phyloP scores from a whole-genome alignment of 495 filamentous ascomycete species.

The Penicillium mononematosum region DNA sequence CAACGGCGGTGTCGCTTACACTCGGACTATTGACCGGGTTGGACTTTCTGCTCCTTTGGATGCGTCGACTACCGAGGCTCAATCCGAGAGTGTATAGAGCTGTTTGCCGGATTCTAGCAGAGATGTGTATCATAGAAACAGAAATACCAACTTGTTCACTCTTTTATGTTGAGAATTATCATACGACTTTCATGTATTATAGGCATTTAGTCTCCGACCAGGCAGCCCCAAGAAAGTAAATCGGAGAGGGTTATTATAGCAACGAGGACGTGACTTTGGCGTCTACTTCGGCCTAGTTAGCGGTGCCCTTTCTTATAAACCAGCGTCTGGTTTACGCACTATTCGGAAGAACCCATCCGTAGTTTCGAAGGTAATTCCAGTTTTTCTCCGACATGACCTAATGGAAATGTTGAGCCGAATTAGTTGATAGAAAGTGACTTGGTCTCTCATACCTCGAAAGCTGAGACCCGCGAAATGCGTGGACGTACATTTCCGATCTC shows the following conservation, averaged over 20 bases:
- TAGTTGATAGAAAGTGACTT: background rate
- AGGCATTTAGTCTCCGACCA: background rate
- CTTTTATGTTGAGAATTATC: background rate
- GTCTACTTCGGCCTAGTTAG: background rate
- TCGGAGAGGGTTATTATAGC: background rate
- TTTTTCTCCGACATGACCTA: background rate
- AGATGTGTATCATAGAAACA: background rate
- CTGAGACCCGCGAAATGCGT: background rate
- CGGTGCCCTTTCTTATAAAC: background rate
- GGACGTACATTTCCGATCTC: conserved; percentile 3
- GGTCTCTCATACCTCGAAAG: background rate
- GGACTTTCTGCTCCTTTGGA: conserved; percentile 33
- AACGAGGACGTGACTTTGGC: background rate
- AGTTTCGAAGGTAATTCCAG: background rate
- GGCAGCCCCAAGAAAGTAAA: background rate
- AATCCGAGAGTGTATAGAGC: background rate
- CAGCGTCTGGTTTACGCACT: background rate
- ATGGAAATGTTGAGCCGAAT: background rate
- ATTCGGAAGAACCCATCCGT: background rate
- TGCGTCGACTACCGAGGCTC: background rate
- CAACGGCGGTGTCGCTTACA: conserved; percentile 35
- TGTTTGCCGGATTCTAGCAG: background rate
- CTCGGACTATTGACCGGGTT: conserved; percentile 36
- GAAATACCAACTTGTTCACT: conserved; percentile 2
- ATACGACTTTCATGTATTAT: background rate